phyloP scores from a whole-genome alignment of 1,284 basidiomycete genomes.

The Somion occarium region DNA sequence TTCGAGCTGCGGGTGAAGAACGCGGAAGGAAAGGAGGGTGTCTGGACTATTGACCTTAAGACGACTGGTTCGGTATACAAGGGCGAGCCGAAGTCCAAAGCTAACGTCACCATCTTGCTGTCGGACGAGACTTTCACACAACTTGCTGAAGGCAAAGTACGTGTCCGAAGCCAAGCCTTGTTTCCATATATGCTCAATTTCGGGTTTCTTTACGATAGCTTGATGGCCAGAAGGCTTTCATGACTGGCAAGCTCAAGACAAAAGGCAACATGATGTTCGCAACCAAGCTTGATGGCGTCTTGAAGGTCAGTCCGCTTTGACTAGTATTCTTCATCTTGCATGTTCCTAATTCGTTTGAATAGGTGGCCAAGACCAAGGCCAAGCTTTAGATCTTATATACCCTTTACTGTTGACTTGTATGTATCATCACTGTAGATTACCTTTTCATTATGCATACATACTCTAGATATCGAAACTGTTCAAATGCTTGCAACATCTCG shows the following conservation, averaged over 20 bases:
- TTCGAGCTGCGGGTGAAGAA: conserved; percentile 90
- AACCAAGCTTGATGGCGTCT: conserved; percentile 79
- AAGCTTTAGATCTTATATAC: conserved; percentile 27
- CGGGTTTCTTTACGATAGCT: conserved; percentile 34
- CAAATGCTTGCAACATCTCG: no score
- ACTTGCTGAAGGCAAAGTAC: conserved; percentile 67
- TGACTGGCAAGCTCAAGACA: conserved; percentile 87
- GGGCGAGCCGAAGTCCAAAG: conserved; percentile 68
- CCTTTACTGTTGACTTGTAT: neutral
- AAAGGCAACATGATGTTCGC: conserved; percentile 87
- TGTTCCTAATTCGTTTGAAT: neutral
- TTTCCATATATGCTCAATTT: neutral
- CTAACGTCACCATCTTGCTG: conserved; percentile 76
- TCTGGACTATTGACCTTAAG: conserved; percentile 97
- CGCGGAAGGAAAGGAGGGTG: conserved; percentile 66
- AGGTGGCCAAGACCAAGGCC: conserved; percentile 35
- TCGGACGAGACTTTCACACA: conserved; percentile 66
- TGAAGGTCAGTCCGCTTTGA: conserved; percentile 62
- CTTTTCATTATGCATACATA: no score
- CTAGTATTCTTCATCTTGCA: neutral
- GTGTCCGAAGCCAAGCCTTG: conserved; percentile 13
- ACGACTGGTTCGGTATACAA: conserved; percentile 80
- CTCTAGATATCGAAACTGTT: no score
- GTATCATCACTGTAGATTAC: neutral
- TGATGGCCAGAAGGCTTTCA: conserved; percentile 91